A percentile compares a stretch with the other conserved stretches of the same genome.
phyloP scores from a whole-genome alignment of 2,329 filamentous ascomycete species.

The Sarocladiaceae sp. region DNA sequence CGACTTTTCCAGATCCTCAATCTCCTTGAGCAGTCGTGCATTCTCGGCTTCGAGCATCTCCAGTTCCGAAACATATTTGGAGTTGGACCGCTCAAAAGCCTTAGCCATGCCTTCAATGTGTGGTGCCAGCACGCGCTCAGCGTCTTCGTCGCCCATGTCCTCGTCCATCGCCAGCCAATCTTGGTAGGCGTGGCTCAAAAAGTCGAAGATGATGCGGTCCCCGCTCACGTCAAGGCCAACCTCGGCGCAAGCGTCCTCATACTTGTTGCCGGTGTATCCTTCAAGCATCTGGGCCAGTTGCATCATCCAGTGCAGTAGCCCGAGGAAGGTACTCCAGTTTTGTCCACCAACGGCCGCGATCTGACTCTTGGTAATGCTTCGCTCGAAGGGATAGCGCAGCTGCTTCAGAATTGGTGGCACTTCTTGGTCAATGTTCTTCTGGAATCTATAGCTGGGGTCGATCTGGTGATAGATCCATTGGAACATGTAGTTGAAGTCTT shows the following conservation, averaged over 20 bases:
- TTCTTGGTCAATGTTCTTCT: constrained; percentile 92
- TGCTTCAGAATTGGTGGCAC: constrained; percentile 90
- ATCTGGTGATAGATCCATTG: constrained; percentile 97
- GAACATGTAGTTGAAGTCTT: constrained; percentile 97
- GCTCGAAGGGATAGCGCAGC: constrained; percentile 88
- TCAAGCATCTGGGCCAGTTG: constrained; percentile 93
- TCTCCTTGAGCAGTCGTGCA: constrained; percentile 71
- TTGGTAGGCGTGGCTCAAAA: constrained; percentile 81
- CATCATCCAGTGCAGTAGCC: constrained; percentile 98
- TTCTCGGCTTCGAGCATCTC: constrained; percentile 83
- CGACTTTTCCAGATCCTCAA: constrained; percentile 82
- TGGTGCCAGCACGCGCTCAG: constrained; percentile 69
- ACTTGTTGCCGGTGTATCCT: constrained; percentile 67
- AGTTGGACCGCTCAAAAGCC: constrained; percentile 80
- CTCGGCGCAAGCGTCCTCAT: constrained; percentile 86
- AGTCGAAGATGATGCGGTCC: constrained; percentile 91
- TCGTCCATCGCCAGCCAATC: constrained; percentile 93
- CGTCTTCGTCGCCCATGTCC: constrained; percentile 79
- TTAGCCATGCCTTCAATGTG: constrained; percentile 83
- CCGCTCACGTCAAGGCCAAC: constrained; percentile 80
- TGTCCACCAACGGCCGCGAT: constrained; percentile 91
- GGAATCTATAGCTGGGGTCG: constrained; percentile 87
- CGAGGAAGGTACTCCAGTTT: constrained; percentile 94
- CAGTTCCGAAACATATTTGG: constrained; percentile 77
- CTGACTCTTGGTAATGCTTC: constrained; percentile 93